Percentiles rank a stretch among this genome's conserved stretches.
Evolutionary conservation across 2,329 filamentous ascomycete species (phyloP).

Genomic region (Cytospora piceae): DNA sequence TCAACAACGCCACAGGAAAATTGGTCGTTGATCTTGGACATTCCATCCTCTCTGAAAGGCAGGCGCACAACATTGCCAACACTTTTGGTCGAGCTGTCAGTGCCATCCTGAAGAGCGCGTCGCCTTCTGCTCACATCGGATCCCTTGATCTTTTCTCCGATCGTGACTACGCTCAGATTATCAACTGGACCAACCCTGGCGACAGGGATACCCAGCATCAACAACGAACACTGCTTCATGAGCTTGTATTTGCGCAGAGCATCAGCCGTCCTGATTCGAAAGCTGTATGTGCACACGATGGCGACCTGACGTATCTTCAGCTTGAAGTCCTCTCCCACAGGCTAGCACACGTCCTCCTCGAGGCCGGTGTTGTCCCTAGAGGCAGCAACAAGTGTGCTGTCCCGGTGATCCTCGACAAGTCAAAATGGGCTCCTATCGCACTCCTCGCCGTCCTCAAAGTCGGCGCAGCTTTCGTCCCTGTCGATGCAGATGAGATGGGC

Average conservation of each 20-base stretch:
- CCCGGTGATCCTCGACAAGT: conserved; percentile 72
- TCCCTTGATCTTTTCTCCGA: conserved; percentile 58
- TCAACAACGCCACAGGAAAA: conserved; percentile 41
- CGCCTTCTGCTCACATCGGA: conserved; percentile 40
- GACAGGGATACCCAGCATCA: conserved; percentile 45
- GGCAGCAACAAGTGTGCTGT: conserved; percentile 55
- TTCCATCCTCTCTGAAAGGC: conserved; percentile 46
- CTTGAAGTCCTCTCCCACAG: conserved; percentile 44
- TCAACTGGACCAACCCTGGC: conserved; percentile 54
- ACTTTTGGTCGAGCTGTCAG: conserved; percentile 58
- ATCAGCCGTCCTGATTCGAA: conserved; percentile 43
- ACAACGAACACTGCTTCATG: conserved; percentile 45
- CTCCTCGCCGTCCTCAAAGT: conserved; percentile 69
- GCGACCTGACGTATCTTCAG: conserved; percentile 47
- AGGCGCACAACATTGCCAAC: conserved; percentile 52
- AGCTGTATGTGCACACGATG: conserved; percentile 51
- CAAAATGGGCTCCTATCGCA: conserved; percentile 67
- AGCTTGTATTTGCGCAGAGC: conserved; percentile 48
- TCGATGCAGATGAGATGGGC: conserved; percentile 50
- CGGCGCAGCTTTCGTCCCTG: conserved; percentile 54
- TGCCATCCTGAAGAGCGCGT: conserved; percentile 44
- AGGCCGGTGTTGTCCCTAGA: conserved; percentile 49
- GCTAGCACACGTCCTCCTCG: conserved; percentile 51
- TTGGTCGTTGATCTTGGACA: conserved; percentile 51
- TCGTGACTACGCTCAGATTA: conserved; percentile 57